Base-by-base conservation (phyloP, 352 stramenopile species). In the Pythium periplocum region DNA sequence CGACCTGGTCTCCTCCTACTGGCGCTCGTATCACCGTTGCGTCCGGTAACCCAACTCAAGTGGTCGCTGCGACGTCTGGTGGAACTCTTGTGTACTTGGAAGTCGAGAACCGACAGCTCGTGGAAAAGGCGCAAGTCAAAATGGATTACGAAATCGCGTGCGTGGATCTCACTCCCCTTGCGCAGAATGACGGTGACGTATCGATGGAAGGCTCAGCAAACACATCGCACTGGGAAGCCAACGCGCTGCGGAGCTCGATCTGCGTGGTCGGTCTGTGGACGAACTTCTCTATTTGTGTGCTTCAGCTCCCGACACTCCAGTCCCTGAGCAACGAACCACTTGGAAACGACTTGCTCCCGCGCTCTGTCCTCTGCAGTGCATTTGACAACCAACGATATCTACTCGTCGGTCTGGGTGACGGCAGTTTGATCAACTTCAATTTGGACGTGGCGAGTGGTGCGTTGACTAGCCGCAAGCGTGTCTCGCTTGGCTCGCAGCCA, bases 381-480 rank as follows among this genome's bases (percentile, higher is more conserved):
- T 92, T 94, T 45, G 87, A 96, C 48, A 71, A 66, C 32, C 67
- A 88, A 40, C 62, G 94, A 58, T 98, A 98, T 59, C 57, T 99
- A 26, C 79, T 99, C 31, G 90, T 99, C 10, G 97, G 96, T 48
- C 75, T 99, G n/a, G 97, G 96, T 12, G 96, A 99, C 65, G 97
- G 96, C 12, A 95, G 81, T 62, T 64, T 98, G 6, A 84, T 98
- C 50, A 97, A 93, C 51, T 98, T 96, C 66, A 68, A 87, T n/a
- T 57, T 98, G 34, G 72, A 88, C 31, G 47, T 64, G 2, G 37
- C 44, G 7, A 68, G 60, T 35, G 73, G 75, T 26, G 69, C 61
- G 5, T 58, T 96, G 47, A 75, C 62, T 46, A 77, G 78, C 40
- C 69, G 81, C n/a, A 98, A 98, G 74, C 96, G 97, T 53, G 90